Evolutionary conservation across 1,139 yeast species (phyloP).

Genomic region (Blastobotrys capitulatus): DNA sequence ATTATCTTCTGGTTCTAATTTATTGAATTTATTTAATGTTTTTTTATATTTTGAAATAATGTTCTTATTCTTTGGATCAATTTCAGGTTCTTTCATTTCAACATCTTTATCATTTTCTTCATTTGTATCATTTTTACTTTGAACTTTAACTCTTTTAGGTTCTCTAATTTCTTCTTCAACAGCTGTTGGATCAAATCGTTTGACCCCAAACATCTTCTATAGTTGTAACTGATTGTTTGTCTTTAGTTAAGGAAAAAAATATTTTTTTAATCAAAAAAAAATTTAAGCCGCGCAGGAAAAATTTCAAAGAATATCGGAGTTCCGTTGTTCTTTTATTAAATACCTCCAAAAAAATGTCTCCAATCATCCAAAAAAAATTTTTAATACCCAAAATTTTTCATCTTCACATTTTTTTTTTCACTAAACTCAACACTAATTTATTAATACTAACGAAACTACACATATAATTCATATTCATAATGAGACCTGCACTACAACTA

Average conservation of each 20-base stretch:
- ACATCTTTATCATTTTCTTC: background rate
- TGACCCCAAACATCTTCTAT: conserved; percentile 4
- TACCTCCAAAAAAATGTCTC: too few relatives aligned
- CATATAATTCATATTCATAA: conserved; percentile 30
- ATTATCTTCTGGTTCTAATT: background rate
- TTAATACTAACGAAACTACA: background rate
- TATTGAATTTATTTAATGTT: background rate
- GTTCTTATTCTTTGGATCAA: conserved; percentile 9
- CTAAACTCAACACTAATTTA: background rate
- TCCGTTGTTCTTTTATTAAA: too few relatives aligned
- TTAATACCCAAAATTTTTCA: background rate
- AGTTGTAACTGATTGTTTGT: background rate
- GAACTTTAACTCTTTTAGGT: background rate
- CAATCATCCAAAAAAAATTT: background rate
- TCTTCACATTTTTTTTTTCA: too few relatives aligned
- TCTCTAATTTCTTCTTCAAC: conserved; percentile 12
- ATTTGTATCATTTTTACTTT: background rate
- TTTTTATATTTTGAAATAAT: conserved; percentile 4
- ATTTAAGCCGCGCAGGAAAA: background rate
- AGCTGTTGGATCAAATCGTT: conserved; percentile 8
- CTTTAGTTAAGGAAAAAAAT: background rate
- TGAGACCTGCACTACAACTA: conserved; percentile 54
- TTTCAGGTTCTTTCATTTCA: conserved; percentile 1
- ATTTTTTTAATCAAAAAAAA: background rate
- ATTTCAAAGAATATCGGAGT: background rate